Base-by-base conservation (phyloP, 2,329 filamentous ascomycete genomes). In the Ceratocystis lukuohia region DNA sequence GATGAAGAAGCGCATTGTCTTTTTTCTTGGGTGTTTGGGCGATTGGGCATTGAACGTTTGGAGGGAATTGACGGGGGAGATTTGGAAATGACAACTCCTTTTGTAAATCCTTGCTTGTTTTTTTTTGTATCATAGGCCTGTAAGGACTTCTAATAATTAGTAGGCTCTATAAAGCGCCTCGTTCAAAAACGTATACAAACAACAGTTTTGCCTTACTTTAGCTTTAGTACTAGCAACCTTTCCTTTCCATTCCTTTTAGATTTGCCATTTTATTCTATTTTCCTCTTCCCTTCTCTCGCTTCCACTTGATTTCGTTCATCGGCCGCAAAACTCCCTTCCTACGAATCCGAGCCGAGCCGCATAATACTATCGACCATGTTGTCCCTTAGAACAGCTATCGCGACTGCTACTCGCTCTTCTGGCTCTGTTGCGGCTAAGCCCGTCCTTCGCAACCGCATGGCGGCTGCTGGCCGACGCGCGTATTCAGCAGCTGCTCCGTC, bases 381-480 rank as follows among this genome's bases (percentile, higher is more conserved):
- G 41, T 46, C 61, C 44, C 25, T 63, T n/a, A 63, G 61, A 63
- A 63, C 22, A 30, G 61, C 25, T 20, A 22, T 63, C 44, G 44
- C 61, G 8, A 48, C 61, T 30, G 37, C 61, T 7, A 45, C 46
- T 20, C 56, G 56, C 25, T 59, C 56, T 28, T 50, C 46, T 12
- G 5, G 25, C 4, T 59, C 56, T 17, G 56, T 41, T 22, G 61
- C 44, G 2, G 7, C 46, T 22, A 20, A 37, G 61, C 44, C 44
- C 22, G 61, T 10, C 12, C 22, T 33, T 44, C 46, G 30, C 61
- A 30, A 17, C 61, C 41, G 48, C 8, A 5, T 45, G 41, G 25
- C 17, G 30, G 17, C 61, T 3, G 33, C 48, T n/a, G 44, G 76
- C 7, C 66, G 30, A 25, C 62, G 62, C 28, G 46, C 50, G 25